Conservation (phyloP, 441 rosid species). For the Raphanus hybrid region DNA sequence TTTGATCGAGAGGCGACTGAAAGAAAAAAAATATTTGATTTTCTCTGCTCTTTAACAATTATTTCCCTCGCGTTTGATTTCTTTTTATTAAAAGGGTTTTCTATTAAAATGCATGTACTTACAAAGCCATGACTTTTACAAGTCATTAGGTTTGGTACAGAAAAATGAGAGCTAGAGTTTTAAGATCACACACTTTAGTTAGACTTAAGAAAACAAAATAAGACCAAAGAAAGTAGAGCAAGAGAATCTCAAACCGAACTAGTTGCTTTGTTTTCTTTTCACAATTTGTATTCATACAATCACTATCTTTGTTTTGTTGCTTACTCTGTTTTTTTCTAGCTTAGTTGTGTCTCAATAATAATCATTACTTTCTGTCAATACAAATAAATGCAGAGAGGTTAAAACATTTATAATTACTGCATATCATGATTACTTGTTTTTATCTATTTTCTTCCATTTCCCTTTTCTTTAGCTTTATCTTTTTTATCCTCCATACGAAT, state of each 20-base stretch:
- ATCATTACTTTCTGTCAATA: conserved; percentile 42
- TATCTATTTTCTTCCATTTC: conserved; percentile 15
- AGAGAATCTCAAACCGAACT: not conserved
- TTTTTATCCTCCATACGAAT: conserved; percentile 37
- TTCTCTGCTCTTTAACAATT: not conserved
- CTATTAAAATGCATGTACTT: not conserved
- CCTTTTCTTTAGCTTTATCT: conserved; percentile 32
- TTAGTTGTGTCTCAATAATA: conserved; percentile 27
- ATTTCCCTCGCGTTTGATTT: not conserved
- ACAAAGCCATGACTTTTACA: not conserved
- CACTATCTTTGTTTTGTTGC: conserved; percentile 35
- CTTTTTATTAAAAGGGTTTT: not conserved
- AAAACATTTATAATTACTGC: conserved; percentile 41
- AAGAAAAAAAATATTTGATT: conserved; percentile 35
- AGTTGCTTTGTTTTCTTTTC: not conserved
- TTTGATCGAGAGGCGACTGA: conserved; percentile 55
- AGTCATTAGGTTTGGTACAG: not conserved
- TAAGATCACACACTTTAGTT: not conserved
- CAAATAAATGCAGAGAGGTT: conserved; percentile 33
- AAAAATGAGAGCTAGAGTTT: not conserved
- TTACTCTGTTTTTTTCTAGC: conserved; percentile 29
- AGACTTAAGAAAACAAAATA: not conserved
- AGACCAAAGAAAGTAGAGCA: not conserved
- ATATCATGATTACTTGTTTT: conserved; percentile 44
- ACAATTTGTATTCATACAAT: conserved; percentile 20